Conservation (phyloP, 1,284 basidiomycete species). For the Ceraceosorus guamensis region DNA sequence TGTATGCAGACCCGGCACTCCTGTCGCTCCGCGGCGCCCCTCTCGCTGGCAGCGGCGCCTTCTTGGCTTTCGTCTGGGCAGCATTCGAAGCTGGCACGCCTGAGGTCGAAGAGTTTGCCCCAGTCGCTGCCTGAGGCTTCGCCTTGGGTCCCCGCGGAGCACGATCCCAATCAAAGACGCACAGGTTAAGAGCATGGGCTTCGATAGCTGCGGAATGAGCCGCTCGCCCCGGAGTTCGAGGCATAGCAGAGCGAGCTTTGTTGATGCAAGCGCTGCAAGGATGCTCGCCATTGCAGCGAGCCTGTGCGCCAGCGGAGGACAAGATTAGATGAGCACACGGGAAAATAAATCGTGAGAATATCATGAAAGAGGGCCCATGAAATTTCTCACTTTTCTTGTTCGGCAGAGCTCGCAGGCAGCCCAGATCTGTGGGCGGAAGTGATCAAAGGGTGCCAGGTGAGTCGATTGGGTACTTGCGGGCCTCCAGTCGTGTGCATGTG, state of each 20-base stretch:
- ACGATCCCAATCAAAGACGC: constrained; percentile 34
- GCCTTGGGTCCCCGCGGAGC: constrained; percentile 35
- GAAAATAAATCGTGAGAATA: too few species aligned
- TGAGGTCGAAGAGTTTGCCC: too few species aligned
- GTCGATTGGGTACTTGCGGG: too few species aligned
- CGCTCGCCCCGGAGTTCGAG: too few species aligned
- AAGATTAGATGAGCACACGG: too few species aligned
- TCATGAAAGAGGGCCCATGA: background rate
- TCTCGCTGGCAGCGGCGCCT: background rate
- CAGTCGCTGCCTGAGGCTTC: constrained; percentile 22
- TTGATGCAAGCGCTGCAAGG: constrained; percentile 28
- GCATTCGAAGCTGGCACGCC: too few species aligned
- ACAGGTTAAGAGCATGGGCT: constrained; percentile 23
- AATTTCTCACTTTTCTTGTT: constrained; percentile 20
- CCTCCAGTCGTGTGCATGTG: too few species aligned
- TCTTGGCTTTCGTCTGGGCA: background rate
- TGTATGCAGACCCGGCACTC: constrained; percentile 23
- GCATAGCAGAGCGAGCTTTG: constrained; percentile 1
- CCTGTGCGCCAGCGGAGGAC: background rate
- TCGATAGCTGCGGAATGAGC: constrained; percentile 1
- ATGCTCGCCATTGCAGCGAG: constrained; percentile 28
- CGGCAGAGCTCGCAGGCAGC: constrained; percentile 34
- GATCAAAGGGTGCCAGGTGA: too few species aligned
- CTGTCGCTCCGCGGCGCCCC: constrained; percentile 22
- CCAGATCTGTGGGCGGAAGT: constrained; percentile 35